These are phyloP conservation scores for Rhododendron kiyosumense DNA, from an alignment of 148 eudicot genomes.

Conservation along the genomic window DNA sequence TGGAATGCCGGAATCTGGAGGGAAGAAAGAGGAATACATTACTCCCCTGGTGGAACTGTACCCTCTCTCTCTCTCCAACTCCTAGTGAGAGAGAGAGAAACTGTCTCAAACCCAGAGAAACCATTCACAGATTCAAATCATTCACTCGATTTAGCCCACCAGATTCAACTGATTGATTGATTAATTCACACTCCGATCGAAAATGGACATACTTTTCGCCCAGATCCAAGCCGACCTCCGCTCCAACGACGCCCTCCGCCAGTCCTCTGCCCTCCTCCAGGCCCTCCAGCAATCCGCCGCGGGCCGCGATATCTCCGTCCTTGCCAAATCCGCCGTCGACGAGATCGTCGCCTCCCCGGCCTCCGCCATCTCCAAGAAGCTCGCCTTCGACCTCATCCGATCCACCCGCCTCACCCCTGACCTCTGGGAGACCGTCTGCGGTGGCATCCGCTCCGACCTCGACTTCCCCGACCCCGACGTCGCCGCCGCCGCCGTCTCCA, in stretches of 20 bases:
- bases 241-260: conserved; percentile 95
- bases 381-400: conserved; percentile 87
- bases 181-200: background rate
- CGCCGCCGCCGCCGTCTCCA: conserved; percentile 77
- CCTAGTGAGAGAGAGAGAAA: background rate
- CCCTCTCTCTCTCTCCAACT: background rate
- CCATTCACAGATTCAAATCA: background rate
- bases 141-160: background rate
- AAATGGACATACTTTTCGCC: conserved; percentile 91
- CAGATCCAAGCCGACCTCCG: conserved; percentile 98
- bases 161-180: background rate
- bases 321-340: conserved; percentile 90
- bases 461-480: conserved; percentile 96
- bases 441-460: conserved; percentile 65
- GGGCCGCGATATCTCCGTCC: conserved; percentile 82
- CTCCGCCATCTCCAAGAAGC: conserved; percentile 89
- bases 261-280: conserved; percentile 84
- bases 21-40: background rate
- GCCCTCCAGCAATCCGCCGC: conserved; percentile 98
- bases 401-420: conserved; percentile 83
- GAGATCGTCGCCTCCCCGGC: conserved; percentile 91
- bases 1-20: background rate
- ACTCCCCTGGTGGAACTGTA: background rate
- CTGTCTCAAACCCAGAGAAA: background rate
- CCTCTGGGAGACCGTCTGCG: conserved; percentile 71